Evolutionary conservation across 441 rosid genomes (phyloP).

Genomic region (Croton laevigatus): DNA sequence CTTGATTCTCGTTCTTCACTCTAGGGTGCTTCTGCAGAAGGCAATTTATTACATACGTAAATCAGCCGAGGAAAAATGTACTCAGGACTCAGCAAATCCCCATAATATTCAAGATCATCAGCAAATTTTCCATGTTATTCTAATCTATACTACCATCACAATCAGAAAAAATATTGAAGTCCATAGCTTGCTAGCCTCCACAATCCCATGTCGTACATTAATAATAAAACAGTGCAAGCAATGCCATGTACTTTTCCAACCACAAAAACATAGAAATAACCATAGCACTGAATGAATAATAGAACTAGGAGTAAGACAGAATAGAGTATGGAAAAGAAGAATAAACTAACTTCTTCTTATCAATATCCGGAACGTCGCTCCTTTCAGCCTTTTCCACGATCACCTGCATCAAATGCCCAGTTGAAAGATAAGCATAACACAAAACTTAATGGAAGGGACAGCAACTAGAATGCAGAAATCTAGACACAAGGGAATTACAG

Average conservation of each 20-base stretch:
- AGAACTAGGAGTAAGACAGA: neutral
- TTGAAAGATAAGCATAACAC: conserved; percentile 7
- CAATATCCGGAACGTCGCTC: conserved; percentile 93
- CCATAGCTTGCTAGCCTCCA: neutral
- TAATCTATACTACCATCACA: neutral
- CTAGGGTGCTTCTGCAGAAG: neutral
- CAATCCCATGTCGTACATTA: neutral
- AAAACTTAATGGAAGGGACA: neutral
- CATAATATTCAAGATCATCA: neutral
- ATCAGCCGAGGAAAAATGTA: neutral
- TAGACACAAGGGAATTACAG: conserved; percentile 41
- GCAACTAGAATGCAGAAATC: neutral
- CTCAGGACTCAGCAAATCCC: neutral
- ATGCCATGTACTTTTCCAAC: neutral
- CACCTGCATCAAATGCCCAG: conserved; percentile 45
- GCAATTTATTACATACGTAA: neutral
- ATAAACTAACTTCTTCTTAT: conserved; percentile 78
- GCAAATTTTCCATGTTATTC: neutral
- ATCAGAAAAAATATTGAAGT: neutral
- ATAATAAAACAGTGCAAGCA: neutral
- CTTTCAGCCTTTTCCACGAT: conserved; percentile 89
- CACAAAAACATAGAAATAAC: neutral
- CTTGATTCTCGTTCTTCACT: neutral
- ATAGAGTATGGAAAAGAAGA: neutral
- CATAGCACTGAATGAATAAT: neutral